Conservation (phyloP, 2,329 filamentous ascomycete species). For the Tothia fuscella region DNA sequence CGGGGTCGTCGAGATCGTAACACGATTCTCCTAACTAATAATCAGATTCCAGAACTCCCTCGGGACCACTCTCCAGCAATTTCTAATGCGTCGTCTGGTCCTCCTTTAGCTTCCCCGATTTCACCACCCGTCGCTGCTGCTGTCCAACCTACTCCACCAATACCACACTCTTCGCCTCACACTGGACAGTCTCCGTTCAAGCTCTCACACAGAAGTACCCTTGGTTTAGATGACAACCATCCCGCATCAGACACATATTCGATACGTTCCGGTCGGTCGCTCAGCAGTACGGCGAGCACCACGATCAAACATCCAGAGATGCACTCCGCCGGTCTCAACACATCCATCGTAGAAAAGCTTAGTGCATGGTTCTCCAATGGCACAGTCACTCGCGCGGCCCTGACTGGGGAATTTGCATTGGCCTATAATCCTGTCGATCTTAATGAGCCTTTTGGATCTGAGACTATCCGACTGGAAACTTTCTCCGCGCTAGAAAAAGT, state of each 20-base stretch:
- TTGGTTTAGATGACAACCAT: slow-evolving; percentile 39
- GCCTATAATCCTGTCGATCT: slow-evolving; percentile 56
- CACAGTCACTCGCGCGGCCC: slow-evolving; percentile 54
- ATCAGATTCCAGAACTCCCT: slow-evolving; percentile 25
- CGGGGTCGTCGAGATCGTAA: slow-evolving; percentile 84
- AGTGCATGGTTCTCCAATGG: slow-evolving; percentile 72
- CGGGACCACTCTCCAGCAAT: slow-evolving; percentile 19
- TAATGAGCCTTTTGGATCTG: slow-evolving; percentile 29
- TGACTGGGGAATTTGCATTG: slow-evolving; percentile 82
- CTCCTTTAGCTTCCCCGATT: slow-evolving; percentile 11
- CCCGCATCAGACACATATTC: slow-evolving; percentile 76
- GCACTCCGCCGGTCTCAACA: slow-evolving; percentile 66
- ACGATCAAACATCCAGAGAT: slow-evolving; percentile 69
- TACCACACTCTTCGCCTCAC: slow-evolving; percentile 5
- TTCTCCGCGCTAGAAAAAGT: slow-evolving; percentile 83
- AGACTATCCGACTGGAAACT: slow-evolving; percentile 75
- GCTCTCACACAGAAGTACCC: slow-evolving; percentile 13
- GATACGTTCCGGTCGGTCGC: slow-evolving; percentile 74
- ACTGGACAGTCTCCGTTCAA: slow-evolving; percentile 12
- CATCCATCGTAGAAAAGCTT: slow-evolving; percentile 86
- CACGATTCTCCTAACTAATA: slow-evolving; percentile 64
- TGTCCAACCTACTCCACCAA: slow-evolving; percentile 14
- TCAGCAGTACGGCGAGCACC: slow-evolving; percentile 52
- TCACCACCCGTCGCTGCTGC: slow-evolving; percentile 13
- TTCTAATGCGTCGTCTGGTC: slow-evolving; percentile 5